phyloP scores from a whole-genome alignment of 371 early-diverging fungal genomes.

The Smittium mucronatum region DNA sequence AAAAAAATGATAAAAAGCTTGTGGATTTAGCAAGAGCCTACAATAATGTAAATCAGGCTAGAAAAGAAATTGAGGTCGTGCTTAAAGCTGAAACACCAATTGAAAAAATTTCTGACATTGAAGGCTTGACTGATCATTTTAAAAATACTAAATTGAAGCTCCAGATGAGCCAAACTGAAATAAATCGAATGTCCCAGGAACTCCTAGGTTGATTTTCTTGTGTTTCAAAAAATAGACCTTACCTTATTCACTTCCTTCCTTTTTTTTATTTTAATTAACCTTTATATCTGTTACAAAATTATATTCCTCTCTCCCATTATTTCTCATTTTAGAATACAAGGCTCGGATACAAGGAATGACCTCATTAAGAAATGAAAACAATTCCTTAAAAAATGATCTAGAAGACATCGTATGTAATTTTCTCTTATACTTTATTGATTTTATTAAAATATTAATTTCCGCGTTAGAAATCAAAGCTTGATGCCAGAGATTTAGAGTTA shows the following conservation, averaged over 20 bases:
- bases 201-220: conserved; percentile 18
- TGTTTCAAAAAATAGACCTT: no score
- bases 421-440: no score
- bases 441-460: no score
- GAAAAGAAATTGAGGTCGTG: conserved; percentile 27
- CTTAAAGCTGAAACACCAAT: conserved; percentile 27
- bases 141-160: conserved; percentile 25
- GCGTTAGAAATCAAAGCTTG: neutral
- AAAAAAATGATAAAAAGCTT: conserved; percentile 32
- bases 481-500: neutral
- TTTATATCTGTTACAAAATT: no score
- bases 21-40: conserved; percentile 32
- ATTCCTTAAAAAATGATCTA: no score
- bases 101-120: conserved; percentile 28
- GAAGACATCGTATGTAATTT: no score
- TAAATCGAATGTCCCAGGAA: conserved; percentile 25
- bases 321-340: no score
- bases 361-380: no score
- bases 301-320: no score
- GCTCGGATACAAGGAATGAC: no score
- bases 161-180: conserved; percentile 29
- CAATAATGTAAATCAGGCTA: conserved; percentile 27
- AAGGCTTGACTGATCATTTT: conserved; percentile 29
- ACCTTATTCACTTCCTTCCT: no score
- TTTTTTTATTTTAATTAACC: no score